Percentiles rank a stretch among this genome's conserved stretches.
Evolutionary conservation across 495 filamentous ascomycete species (phyloP).

Genomic region (Penicillium antarcticum): DNA sequence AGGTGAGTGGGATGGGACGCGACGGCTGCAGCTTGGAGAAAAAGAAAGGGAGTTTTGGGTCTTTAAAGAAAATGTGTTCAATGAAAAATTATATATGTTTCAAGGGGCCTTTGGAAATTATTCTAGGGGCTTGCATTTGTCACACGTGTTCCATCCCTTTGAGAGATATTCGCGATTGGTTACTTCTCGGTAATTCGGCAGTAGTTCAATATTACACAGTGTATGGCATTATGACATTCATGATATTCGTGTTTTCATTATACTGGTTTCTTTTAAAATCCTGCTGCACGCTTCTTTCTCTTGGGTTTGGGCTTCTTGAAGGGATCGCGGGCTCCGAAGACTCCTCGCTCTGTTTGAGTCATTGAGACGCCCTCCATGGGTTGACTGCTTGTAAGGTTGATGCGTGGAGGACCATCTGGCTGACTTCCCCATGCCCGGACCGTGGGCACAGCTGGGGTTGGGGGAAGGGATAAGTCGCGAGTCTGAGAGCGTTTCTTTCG

Average conservation of each 20-base stretch:
- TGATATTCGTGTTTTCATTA: neutral
- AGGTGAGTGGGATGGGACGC: neutral
- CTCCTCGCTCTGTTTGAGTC: slow-evolving; percentile 45
- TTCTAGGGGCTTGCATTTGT: slow-evolving; percentile 44
- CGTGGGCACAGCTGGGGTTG: slow-evolving; percentile 23
- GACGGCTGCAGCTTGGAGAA: neutral
- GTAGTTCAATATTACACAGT: slow-evolving; percentile 3
- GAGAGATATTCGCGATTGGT: slow-evolving; percentile 20
- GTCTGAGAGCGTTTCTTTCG: slow-evolving; percentile 23
- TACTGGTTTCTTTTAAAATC: slow-evolving; percentile 29
- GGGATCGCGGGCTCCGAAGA: slow-evolving; percentile 34
- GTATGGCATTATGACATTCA: neutral
- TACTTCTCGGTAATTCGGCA: slow-evolving; percentile 47
- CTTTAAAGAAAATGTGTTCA: too few relatives aligned
- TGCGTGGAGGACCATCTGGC: slow-evolving; percentile 22
- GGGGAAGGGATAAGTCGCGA: slow-evolving; percentile 18
- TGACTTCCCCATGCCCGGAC: slow-evolving; percentile 39
- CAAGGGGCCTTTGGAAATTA: neutral
- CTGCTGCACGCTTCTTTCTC: slow-evolving; percentile 41
- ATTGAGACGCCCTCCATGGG: slow-evolving; percentile 19
- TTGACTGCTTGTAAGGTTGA: slow-evolving; percentile 38
- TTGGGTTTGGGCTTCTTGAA: slow-evolving; percentile 29
- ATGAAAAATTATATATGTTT: neutral
- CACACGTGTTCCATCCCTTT: slow-evolving; percentile 9
- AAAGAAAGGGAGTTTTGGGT: too few relatives aligned